Evolutionary conservation across 2,329 filamentous ascomycete genomes (phyloP).

Genomic region (Magnaporthales sp.): DNA sequence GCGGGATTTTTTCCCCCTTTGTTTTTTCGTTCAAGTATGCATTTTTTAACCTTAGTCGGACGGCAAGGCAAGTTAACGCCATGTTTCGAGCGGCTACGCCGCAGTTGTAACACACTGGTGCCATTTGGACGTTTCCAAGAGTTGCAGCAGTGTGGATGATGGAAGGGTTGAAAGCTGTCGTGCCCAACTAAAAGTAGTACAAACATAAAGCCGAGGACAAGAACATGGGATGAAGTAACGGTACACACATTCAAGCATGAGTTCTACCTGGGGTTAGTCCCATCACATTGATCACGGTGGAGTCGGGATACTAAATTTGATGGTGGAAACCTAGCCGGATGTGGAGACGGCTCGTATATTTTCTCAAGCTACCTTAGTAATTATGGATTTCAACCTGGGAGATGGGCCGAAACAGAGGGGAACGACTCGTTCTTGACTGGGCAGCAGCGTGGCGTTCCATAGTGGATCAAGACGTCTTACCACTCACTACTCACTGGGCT

Average conservation of each 20-base stretch:
- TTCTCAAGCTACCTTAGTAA: neutral
- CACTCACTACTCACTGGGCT: neutral
- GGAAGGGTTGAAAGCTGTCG: neutral
- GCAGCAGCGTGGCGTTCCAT: neutral
- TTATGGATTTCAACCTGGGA: neutral
- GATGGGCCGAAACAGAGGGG: neutral
- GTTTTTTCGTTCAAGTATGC: neutral
- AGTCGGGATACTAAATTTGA: neutral
- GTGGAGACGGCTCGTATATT: neutral
- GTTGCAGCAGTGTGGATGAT: neutral
- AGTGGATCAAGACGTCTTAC: neutral
- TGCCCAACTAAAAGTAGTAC: neutral
- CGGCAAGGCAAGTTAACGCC: neutral
- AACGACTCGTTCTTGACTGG: neutral
- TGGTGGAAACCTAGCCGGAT: neutral
- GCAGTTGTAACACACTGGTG: neutral
- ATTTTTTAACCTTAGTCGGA: neutral
- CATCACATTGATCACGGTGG: neutral
- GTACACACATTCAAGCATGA: neutral
- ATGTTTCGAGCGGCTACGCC: neutral
- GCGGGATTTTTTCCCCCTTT: neutral
- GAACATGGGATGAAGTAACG: neutral
- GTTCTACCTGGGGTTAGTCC: neutral
- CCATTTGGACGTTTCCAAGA: neutral
- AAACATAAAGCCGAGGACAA: neutral